Conservation (phyloP, 2,329 filamentous ascomycete genomes). For the Alternaria dauci region DNA sequence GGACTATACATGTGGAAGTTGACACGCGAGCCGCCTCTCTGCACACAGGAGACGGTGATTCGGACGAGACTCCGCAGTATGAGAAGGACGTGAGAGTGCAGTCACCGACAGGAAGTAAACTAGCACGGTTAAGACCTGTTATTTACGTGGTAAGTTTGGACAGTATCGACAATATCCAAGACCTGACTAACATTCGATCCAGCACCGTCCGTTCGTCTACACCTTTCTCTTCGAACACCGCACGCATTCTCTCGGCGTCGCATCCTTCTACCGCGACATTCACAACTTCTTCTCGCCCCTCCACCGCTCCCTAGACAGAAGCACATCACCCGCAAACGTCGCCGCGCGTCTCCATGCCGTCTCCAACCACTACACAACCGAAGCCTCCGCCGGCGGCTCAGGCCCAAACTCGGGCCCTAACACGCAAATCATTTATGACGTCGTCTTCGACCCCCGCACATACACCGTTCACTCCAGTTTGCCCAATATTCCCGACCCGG, state of each 20-base stretch:
- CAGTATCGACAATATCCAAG: too few relatives aligned
- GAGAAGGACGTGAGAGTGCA: conserved; percentile 29
- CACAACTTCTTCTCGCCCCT: conserved; percentile 62
- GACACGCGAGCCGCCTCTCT: conserved; percentile 51
- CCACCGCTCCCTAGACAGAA: conserved; percentile 55
- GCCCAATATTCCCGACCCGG: conserved; percentile 68
- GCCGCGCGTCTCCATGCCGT: conserved; percentile 53
- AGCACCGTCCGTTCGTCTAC: conserved; percentile 77
- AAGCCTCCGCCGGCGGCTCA: conserved; percentile 43
- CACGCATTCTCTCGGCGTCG: conserved; percentile 62
- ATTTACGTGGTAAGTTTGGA: conserved; percentile 67
- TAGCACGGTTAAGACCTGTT: conserved; percentile 67
- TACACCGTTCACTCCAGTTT: conserved; percentile 68
- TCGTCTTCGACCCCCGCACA: conserved; percentile 67
- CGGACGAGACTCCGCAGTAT: conserved; percentile 31
- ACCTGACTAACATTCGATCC: neutral
- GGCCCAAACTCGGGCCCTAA: conserved; percentile 42
- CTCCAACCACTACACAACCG: conserved; percentile 46
- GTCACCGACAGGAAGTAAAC: conserved; percentile 8
- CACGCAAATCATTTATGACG: conserved; percentile 63
- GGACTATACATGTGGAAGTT: conserved; percentile 73
- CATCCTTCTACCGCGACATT: conserved; percentile 58
- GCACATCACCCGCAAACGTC: conserved; percentile 54
- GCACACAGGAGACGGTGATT: conserved; percentile 23
- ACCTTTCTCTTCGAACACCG: conserved; percentile 73